A percentile compares a stretch with the other conserved stretches of the same genome.
Evolutionary conservation across 2,329 filamentous ascomycete species (phyloP).

Genomic region (Helotiales sp.): DNA sequence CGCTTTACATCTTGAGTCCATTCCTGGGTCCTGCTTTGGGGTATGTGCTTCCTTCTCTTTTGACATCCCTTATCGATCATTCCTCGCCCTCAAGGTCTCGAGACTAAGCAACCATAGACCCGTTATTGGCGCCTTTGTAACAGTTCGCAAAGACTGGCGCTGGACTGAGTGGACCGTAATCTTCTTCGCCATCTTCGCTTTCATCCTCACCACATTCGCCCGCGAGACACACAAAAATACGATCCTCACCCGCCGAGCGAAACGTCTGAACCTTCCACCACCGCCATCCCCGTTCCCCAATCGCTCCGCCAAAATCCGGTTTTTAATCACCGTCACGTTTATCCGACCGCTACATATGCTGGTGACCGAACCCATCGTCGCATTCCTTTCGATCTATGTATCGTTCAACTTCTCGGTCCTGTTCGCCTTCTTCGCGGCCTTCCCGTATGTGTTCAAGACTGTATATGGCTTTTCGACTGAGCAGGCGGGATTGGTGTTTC

Average conservation of each 20-base stretch:
- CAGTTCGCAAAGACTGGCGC: constrained; percentile 53
- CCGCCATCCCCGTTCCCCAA: constrained; percentile 46
- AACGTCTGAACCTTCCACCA: constrained; percentile 48
- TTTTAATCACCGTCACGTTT: constrained; percentile 43
- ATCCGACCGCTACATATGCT: constrained; percentile 48
- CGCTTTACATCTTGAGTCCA: constrained; percentile 55
- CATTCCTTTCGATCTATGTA: constrained; percentile 44
- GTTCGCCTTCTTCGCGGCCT: constrained; percentile 49
- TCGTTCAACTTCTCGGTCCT: constrained; percentile 47
- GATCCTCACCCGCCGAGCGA: constrained; percentile 31
- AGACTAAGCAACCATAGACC: constrained; percentile 30
- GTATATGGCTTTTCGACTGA: constrained; percentile 46
- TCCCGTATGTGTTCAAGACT: constrained; percentile 46
- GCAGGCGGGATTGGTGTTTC: constrained; percentile 46
- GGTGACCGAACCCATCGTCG: constrained; percentile 44
- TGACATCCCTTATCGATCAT: background rate
- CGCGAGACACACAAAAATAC: constrained; percentile 48
- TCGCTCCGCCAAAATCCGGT: constrained; percentile 52
- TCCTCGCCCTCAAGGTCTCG: too few relatives aligned
- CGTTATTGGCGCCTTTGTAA: constrained; percentile 50
- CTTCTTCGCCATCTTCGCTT: constrained; percentile 53
- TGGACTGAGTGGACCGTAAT: constrained; percentile 59
- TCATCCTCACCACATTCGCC: constrained; percentile 50
- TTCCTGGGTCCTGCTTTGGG: constrained; percentile 59
- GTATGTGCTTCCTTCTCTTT: constrained; percentile 43